phyloP scores from a whole-genome alignment of 345 rosid genomes.

The Litchi chinensis region DNA sequence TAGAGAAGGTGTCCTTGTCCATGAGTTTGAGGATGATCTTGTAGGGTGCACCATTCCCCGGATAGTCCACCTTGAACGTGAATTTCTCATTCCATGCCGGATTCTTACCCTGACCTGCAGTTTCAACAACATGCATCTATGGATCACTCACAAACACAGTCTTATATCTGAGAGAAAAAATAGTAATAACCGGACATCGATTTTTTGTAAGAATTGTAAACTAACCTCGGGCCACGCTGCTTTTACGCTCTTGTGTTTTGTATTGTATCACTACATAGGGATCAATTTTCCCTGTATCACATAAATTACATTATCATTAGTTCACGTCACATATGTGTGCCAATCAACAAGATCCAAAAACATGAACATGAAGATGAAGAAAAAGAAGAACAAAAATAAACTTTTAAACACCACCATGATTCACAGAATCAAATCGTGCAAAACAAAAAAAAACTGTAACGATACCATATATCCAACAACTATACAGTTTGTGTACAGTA shows the following conservation, averaged over 20 bases:
- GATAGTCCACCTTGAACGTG: slow-evolving; percentile 74
- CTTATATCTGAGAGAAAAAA: background rate
- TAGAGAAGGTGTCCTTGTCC: slow-evolving; percentile 82
- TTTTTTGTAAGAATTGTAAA: background rate
- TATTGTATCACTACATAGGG: slow-evolving; percentile 75
- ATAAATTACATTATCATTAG: background rate
- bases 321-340: background rate
- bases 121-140: background rate
- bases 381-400: too few species aligned
- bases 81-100: slow-evolving; percentile 79
- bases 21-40: slow-evolving; percentile 68
- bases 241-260: slow-evolving; percentile 71
- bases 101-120: slow-evolving; percentile 48
- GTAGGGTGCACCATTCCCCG: slow-evolving; percentile 60
- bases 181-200: too few species aligned
- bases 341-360: background rate
- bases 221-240: slow-evolving; percentile 69
- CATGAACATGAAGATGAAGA: background rate
- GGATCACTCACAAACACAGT: background rate
- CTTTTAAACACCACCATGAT: too few species aligned
- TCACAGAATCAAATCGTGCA: background rate
- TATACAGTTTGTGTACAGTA: too few species aligned
- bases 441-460: background rate
- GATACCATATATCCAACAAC: background rate
- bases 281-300: slow-evolving; percentile 56